Base-by-base conservation (phyloP, 2,329 filamentous ascomycete species). In the Tolypocladium endophyticum region DNA sequence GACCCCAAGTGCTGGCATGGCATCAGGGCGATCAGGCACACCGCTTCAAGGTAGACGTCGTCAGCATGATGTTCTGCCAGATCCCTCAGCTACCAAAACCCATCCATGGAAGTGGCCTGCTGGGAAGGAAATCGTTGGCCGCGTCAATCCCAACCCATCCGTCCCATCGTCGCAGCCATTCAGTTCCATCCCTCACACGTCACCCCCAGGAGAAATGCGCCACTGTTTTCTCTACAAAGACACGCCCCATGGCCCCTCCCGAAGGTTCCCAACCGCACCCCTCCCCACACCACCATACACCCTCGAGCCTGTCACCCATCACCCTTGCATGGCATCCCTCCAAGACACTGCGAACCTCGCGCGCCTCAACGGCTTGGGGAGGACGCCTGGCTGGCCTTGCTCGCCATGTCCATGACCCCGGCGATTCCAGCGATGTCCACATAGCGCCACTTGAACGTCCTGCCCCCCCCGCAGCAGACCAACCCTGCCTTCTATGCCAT, bases 271-370 rank as follows among this genome's bases (percentile, higher is more conserved):
- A 20, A 14, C 16, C 35, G 14, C 43, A 18, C 58, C 55, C 43
- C 23, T 56, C 59, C 39, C 61, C 54, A 36, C 50, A 52, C 57
- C 35, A 52, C 39, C 43, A 55, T 23, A 43, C 30, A 54, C 25
- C 36, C 39, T 58, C 47, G 56, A 14, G 58, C 61, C 52, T 56
- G 59, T 60, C 60, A 58, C 59, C 52, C 55, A 54, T 54, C 57
- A 63, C 59, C 62, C 62, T 63, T 63, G 62, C 62, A 59, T 53
- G n/a, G 43, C 16, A 25, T 38, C 55, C 43, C 60, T 58, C 57
- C 61, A 62, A 61, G 57, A 63, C 58, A 55, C 56, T 57, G 60
- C 50, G 53, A 64, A 62, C 64, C 60, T 64, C 61, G 62, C 60
- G 64, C 60, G 64, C 63, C 61, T 63, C 55, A 64, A 61, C 60